Evolutionary conservation across 2,329 filamentous ascomycete species (phyloP).

Genomic region (Diaporthe australafricana): DNA sequence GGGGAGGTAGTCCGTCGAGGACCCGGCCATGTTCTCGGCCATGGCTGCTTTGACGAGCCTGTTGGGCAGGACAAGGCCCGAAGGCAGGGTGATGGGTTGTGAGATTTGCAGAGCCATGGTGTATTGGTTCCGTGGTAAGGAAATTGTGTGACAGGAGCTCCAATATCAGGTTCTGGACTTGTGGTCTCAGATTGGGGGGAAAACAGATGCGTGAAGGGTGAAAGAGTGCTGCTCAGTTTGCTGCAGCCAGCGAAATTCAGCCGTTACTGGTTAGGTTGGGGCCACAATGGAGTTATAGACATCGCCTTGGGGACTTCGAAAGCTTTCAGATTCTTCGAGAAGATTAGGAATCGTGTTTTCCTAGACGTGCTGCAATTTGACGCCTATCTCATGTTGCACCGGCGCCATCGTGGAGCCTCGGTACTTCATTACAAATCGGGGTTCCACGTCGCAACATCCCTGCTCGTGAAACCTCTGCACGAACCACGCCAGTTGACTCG

Average conservation of each 20-base stretch:
- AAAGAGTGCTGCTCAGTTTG: no score
- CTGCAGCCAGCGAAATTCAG: not conserved
- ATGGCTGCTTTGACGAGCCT: slow-evolving; percentile 65
- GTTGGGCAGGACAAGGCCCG: slow-evolving; percentile 67
- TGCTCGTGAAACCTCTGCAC: not conserved
- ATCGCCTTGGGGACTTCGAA: not conserved
- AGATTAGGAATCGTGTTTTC: not conserved
- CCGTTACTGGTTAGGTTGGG: not conserved
- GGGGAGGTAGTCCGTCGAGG: slow-evolving; percentile 55
- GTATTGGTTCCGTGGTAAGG: not conserved
- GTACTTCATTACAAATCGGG: not conserved
- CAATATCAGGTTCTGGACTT: not conserved
- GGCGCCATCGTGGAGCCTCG: not conserved
- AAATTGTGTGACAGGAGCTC: not conserved
- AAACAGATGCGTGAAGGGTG: not conserved
- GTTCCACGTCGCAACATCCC: not conserved
- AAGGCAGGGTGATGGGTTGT: slow-evolving; percentile 62
- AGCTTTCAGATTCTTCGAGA: not conserved
- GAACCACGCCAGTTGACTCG: not conserved
- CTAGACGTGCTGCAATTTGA: not conserved
- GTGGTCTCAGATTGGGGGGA: not conserved
- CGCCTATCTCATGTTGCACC: not conserved
- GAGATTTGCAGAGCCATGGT: slow-evolving; percentile 43
- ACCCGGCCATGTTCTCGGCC: slow-evolving; percentile 54
- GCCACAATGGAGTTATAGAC: not conserved